phyloP scores from a whole-genome alignment of 768 basidiomycete species.

The Hericium rajendrae region DNA sequence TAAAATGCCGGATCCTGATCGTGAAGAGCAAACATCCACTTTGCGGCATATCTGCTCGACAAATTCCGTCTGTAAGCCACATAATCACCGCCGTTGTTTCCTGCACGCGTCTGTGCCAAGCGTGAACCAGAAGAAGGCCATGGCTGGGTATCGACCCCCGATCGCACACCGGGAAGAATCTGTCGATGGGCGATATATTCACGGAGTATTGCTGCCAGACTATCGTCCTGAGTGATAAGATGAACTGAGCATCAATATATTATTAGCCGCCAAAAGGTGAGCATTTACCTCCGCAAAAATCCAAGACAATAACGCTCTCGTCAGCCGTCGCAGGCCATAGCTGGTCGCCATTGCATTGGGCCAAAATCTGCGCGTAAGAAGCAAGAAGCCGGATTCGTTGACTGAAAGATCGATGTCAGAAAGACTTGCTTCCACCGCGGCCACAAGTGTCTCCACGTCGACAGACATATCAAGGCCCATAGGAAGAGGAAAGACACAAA shows the following conservation, averaged over 20 bases:
- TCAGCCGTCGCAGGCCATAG: conserved; percentile 56
- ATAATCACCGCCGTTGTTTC: conserved; percentile 63
- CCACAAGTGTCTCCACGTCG: conserved; percentile 64
- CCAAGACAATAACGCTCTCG: conserved; percentile 54
- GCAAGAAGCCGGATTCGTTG: conserved; percentile 64
- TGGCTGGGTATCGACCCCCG: conserved; percentile 29
- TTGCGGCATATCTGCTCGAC: conserved; percentile 43
- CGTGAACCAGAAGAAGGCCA: conserved; percentile 43
- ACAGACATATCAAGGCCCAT: conserved; percentile 61
- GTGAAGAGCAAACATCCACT: conserved; percentile 66
- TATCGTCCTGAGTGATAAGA: conserved; percentile 42
- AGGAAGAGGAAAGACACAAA: conserved; percentile 60
- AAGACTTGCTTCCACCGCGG: conserved; percentile 62
- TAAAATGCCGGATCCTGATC: conserved; percentile 48
- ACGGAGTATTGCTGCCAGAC: conserved; percentile 54
- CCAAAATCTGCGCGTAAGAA: conserved; percentile 64
- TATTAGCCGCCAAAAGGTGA: background rate
- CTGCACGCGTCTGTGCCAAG: conserved; percentile 28
- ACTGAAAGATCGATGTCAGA: conserved; percentile 60
- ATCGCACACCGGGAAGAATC: conserved; percentile 55
- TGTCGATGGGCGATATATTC: conserved; percentile 53
- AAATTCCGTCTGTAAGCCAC: conserved; percentile 48
- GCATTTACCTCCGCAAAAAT: conserved; percentile 57
- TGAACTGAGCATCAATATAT: background rate
- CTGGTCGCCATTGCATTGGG: conserved; percentile 65